phyloP scores from a whole-genome alignment of 2,329 filamentous ascomycete genomes.

The Cucurbitaria berberidis region DNA sequence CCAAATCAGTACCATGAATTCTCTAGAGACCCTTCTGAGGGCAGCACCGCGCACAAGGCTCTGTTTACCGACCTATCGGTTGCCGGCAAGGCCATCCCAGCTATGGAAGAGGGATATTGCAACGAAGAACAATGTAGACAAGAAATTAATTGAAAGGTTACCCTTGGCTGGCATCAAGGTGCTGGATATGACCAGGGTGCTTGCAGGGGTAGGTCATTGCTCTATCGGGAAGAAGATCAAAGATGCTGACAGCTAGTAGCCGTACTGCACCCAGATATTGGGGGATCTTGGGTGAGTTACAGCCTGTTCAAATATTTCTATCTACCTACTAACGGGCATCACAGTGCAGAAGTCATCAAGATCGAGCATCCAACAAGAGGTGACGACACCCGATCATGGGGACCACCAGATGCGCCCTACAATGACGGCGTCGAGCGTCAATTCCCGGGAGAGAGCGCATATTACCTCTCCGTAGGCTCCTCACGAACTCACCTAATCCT shows the following conservation, averaged over 20 bases:
- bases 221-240: not conserved
- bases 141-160: conserved; percentile 54
- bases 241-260: conserved; percentile 60
- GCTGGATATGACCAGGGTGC: conserved; percentile 92
- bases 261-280: conserved; percentile 95
- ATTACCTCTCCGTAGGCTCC: conserved; percentile 77
- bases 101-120: conserved; percentile 46
- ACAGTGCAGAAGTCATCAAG: conserved; percentile 92
- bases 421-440: conserved; percentile 62
- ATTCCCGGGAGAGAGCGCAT: conserved; percentile 90
- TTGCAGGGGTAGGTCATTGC: conserved; percentile 76
- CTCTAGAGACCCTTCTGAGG: conserved; percentile 11
- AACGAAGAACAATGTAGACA: conserved; percentile 46
- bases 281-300: conserved; percentile 82
- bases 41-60: conserved; percentile 2
- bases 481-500: not conserved
- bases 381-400: conserved; percentile 95
- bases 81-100: conserved; percentile 9
- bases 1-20: conserved; percentile 22
- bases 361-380: conserved; percentile 90
- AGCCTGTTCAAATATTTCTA: not conserved
- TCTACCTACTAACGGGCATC: conserved; percentile 18
- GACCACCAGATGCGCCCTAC: conserved; percentile 87
- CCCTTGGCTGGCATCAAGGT: conserved; percentile 87
- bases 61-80: not conserved